Conservation (phyloP, 441 rosid genomes). For the Arabidopsis lyrata region DNA sequence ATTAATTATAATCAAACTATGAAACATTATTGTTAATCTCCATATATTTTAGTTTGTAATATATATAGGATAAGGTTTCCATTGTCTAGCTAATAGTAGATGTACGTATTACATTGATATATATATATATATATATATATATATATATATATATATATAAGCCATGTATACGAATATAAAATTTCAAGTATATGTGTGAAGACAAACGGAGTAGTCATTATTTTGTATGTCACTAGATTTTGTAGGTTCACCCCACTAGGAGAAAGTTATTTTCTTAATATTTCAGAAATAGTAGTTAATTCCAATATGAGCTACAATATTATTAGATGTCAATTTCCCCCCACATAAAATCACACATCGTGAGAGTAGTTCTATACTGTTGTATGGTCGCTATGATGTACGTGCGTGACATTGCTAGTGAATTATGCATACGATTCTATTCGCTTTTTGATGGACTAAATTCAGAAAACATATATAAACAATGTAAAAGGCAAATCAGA, state of each 20-base stretch:
- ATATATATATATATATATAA: not conserved
- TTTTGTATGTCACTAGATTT: conserved; percentile 45
- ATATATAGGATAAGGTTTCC: not conserved
- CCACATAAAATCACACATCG: conserved; percentile 14
- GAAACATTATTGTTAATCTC: conserved; percentile 4
- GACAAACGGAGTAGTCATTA: conserved; percentile 36
- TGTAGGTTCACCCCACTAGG: conserved; percentile 42
- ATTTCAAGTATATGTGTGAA: conserved; percentile 26
- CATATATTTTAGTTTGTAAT: not conserved
- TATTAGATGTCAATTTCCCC: conserved; percentile 35
- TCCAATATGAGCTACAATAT: conserved; percentile 38
- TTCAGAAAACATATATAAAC: conserved; percentile 1
- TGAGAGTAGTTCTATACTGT: conserved; percentile 26
- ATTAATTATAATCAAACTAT: not conserved
- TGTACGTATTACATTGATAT: conserved; percentile 16
- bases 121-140: not conserved
- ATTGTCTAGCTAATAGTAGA: conserved; percentile 6
- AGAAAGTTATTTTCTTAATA: conserved; percentile 6
- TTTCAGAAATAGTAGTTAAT: conserved; percentile 28
- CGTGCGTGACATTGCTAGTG: conserved; percentile 36
- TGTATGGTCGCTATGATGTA: conserved; percentile 39
- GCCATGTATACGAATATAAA: conserved; percentile 22
- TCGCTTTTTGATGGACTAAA: conserved; percentile 35
- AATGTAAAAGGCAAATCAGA: conserved; percentile 30
- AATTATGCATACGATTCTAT: conserved; percentile 28